phyloP scores from a whole-genome alignment of 495 filamentous ascomycete species.

The Talaromyces liani region DNA sequence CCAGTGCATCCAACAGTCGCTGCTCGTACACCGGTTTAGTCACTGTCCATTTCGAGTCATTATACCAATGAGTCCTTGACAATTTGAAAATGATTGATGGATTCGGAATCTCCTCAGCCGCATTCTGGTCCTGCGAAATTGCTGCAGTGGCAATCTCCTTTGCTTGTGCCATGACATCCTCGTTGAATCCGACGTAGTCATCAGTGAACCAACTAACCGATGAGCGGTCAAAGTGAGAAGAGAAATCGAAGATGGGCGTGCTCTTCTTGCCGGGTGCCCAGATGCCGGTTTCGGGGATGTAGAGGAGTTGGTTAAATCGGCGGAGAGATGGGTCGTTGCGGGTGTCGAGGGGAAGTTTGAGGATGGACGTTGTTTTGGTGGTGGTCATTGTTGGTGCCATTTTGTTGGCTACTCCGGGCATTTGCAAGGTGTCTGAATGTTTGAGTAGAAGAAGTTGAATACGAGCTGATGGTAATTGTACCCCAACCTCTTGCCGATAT shows the following conservation, averaged over 20 bases:
- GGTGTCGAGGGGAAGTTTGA: slow-evolving; percentile 5
- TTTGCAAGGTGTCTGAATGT: neutral
- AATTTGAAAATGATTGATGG: slow-evolving; percentile 8
- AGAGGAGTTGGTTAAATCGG: slow-evolving; percentile 6
- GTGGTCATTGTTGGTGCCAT: slow-evolving; percentile 6
- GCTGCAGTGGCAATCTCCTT: neutral
- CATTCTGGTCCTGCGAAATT: neutral
- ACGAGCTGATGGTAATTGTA: neutral
- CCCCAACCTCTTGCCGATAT: neutral
- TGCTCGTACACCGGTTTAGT: neutral
- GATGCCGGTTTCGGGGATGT: slow-evolving; percentile 8
- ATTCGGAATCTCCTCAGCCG: neutral
- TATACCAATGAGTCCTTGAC: slow-evolving; percentile 7
- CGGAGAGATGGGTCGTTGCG: slow-evolving; percentile 2
- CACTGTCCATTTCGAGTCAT: slow-evolving; percentile 3
- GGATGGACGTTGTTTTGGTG: slow-evolving; percentile 3
- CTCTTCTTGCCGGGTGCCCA: slow-evolving; percentile 8
- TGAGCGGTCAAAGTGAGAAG: slow-evolving; percentile 4
- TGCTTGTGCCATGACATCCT: slow-evolving; percentile 4
- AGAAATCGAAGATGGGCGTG: slow-evolving; percentile 6
- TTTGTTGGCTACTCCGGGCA: neutral
- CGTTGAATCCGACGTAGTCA: slow-evolving; percentile 6
- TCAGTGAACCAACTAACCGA: neutral
- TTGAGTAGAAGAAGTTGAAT: neutral
- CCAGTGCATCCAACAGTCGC: neutral